These are phyloP conservation scores for Ceratocystis cubensis DNA, from an alignment of 2,329 filamentous ascomycete species.

Conservation along the genomic window DNA sequence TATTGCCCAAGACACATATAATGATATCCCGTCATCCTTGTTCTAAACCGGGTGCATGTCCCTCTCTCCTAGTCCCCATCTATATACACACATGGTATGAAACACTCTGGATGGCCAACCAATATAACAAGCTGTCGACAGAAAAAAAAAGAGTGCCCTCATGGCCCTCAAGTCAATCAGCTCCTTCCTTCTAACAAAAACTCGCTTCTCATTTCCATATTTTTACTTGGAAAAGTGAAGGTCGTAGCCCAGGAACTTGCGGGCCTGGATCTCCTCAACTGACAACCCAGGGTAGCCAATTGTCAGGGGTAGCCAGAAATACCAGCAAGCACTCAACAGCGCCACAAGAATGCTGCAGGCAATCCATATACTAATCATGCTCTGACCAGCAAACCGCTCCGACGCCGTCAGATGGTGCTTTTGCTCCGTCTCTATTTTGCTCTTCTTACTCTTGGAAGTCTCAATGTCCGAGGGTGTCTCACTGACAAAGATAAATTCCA, in stretches of 20 bases:
- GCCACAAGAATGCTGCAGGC: slow-evolving; percentile 58
- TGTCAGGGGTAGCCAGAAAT: slow-evolving; percentile 87
- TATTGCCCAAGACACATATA: not conserved
- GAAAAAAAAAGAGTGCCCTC: not conserved
- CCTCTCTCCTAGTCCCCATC: not conserved
- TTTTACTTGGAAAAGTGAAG: slow-evolving; percentile 93
- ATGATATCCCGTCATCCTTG: slow-evolving; percentile 1
- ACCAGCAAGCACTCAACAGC: slow-evolving; percentile 63
- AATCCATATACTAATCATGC: slow-evolving; percentile 65
- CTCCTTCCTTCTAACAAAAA: not conserved
- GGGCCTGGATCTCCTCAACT: slow-evolving; percentile 62
- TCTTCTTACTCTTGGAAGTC: slow-evolving; percentile 27
- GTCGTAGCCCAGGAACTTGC: slow-evolving; percentile 96
- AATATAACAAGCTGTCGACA: not conserved
- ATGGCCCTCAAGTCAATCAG: too few relatives aligned
- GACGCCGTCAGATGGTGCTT: slow-evolving; percentile 62
- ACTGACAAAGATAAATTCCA: slow-evolving; percentile 93
- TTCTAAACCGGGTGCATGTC: not conserved
- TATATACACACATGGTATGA: not conserved
- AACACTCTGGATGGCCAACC: not conserved
- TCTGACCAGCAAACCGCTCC: slow-evolving; percentile 70
- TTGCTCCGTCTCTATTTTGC: slow-evolving; percentile 32
- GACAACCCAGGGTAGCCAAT: slow-evolving; percentile 85
- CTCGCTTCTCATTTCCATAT: not conserved
- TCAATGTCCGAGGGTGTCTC: slow-evolving; percentile 34